Conservation (phyloP, 495 filamentous ascomycete species). For the Trichoderma parareesei region DNA sequence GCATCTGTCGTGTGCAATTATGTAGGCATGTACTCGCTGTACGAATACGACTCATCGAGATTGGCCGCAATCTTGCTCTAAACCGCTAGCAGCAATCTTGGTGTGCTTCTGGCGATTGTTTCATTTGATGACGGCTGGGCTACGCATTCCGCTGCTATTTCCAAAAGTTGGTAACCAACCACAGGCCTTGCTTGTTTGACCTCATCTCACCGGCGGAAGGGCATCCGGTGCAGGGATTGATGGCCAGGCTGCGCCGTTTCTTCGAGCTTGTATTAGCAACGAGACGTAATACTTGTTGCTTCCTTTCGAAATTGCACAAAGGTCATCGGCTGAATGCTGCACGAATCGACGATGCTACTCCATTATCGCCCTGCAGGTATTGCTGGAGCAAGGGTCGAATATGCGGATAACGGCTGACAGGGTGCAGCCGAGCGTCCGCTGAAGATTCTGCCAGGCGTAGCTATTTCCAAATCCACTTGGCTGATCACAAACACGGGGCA, state of each 20-base stretch:
- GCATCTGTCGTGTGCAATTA: not conserved
- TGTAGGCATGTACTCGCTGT: not conserved
- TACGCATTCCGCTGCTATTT: not conserved
- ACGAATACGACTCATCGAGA: not conserved
- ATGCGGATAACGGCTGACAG: not conserved
- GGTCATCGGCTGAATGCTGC: not conserved
- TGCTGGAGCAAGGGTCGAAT: not conserved
- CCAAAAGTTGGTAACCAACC: slow-evolving; percentile 8
- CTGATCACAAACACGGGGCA: not conserved
- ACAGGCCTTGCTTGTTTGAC: not conserved
- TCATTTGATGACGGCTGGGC: slow-evolving; percentile 1
- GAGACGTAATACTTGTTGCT: not conserved
- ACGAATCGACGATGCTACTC: not conserved
- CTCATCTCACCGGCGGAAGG: slow-evolving; percentile 2
- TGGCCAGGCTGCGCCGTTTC: not conserved
- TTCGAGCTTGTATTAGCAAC: not conserved
- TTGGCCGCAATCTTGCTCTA: not conserved
- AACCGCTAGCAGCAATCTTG: not conserved
- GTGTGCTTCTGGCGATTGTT: not conserved
- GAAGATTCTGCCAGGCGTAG: slow-evolving; percentile 9
- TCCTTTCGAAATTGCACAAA: not conserved
- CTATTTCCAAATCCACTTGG: slow-evolving; percentile 6
- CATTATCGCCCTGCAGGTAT: not conserved
- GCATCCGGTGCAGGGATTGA: not conserved
- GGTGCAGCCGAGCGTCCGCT: not conserved